A percentile compares a stretch with the other conserved stretches of the same genome.
phyloP scores from a whole-genome alignment of 352 stramenopile species.

The Phytopythium litorale region DNA sequence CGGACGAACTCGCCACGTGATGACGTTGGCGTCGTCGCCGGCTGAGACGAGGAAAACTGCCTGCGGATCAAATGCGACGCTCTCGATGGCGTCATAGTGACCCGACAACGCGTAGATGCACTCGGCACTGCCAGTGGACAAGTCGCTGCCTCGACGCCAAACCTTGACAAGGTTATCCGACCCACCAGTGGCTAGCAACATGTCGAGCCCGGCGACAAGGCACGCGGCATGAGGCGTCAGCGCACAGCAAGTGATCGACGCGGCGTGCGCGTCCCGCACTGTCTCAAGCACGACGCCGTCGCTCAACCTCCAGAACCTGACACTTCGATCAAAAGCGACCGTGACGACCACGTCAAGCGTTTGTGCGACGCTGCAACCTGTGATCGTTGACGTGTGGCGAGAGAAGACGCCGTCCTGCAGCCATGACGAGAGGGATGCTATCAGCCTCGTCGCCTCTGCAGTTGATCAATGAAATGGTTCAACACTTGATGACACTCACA shows the following conservation, averaged over 20 bases:
- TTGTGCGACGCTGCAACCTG: constrained; percentile 32
- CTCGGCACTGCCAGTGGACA: constrained; percentile 11
- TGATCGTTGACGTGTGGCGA: constrained; percentile 45
- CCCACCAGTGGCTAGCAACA: constrained; percentile 46
- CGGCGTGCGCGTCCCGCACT: constrained; percentile 35
- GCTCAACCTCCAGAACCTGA: constrained; percentile 45
- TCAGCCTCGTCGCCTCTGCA: not conserved
- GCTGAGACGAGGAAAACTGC: constrained; percentile 52
- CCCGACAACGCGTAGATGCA: constrained; percentile 44
- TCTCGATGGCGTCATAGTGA: constrained; percentile 42
- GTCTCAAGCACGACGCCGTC: constrained; percentile 29
- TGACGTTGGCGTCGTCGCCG: constrained; percentile 43
- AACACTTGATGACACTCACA: not conserved
- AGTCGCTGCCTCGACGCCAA: constrained; percentile 21
- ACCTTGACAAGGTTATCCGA: constrained; percentile 70
- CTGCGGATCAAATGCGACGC: constrained; percentile 33
- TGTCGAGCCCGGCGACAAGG: constrained; percentile 17
- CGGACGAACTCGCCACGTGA: constrained; percentile 49
- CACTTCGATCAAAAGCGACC: constrained; percentile 36
- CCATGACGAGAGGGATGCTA: not conserved
- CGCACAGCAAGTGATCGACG: constrained; percentile 46
- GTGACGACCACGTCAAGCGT: constrained; percentile 41
- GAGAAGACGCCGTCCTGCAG: constrained; percentile 31
- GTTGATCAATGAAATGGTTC: not conserved
- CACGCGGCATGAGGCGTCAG: constrained; percentile 28